Conservation (phyloP, 768 basidiomycete species). For the Phylloporus arenicola region DNA sequence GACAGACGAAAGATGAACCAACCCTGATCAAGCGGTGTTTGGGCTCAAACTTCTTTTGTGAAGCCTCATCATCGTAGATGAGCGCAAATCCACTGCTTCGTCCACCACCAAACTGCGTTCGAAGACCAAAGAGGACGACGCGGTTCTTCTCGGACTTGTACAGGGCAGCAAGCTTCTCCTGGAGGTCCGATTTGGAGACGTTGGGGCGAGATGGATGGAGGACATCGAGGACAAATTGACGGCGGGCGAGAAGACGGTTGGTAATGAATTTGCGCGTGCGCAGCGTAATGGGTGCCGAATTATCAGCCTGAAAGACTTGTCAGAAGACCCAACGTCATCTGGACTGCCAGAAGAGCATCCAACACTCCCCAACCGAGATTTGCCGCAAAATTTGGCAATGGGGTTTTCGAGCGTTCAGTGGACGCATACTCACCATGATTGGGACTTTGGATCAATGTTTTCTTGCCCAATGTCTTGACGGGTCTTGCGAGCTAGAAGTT, state of each 20-base stretch:
- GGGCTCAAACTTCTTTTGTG: slow-evolving; percentile 97
- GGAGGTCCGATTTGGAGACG: slow-evolving; percentile 86
- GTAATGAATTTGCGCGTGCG: slow-evolving; percentile 99
- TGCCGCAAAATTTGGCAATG: slow-evolving; percentile 3
- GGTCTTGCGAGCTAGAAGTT: slow-evolving; percentile 10
- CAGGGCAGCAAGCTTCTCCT: slow-evolving; percentile 84
- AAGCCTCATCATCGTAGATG: slow-evolving; percentile 93
- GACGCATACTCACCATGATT: slow-evolving; percentile 34
- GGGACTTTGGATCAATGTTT: slow-evolving; percentile 16
- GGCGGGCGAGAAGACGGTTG: slow-evolving; percentile 93
- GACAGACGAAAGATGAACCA: slow-evolving; percentile 32
- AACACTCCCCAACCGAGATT: slow-evolving; percentile 8
- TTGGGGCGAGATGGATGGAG: slow-evolving; percentile 95
- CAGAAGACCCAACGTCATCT: slow-evolving; percentile 21
- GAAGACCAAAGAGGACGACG: slow-evolving; percentile 91
- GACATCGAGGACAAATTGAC: slow-evolving; percentile 93
- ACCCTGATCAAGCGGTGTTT: slow-evolving; percentile 92
- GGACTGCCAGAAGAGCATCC: slow-evolving; percentile 22
- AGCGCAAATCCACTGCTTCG: slow-evolving; percentile 94
- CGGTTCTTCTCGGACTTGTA: slow-evolving; percentile 93
- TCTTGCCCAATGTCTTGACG: slow-evolving; percentile 27
- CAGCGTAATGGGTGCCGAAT: slow-evolving; percentile 83
- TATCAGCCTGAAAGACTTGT: slow-evolving; percentile 55
- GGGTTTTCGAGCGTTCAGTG: slow-evolving; percentile 6
- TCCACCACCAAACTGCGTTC: slow-evolving; percentile 97